Base-by-base conservation (phyloP, 345 rosid genomes). In the Hibiscus syriacus region DNA sequence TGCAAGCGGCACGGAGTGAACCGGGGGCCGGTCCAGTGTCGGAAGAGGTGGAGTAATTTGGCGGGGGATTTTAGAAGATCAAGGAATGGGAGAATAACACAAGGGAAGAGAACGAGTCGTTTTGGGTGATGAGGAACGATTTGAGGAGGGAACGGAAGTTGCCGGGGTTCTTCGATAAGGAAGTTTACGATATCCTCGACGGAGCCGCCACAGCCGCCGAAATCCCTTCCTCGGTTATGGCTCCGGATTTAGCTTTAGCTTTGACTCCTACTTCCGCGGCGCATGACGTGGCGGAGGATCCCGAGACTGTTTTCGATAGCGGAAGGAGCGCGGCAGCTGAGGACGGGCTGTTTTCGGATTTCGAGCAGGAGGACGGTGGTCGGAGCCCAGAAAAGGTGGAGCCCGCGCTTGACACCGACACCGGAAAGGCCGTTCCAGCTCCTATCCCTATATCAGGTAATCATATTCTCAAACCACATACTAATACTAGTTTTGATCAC, bases 11-110 rank as follows among this genome's bases (percentile, higher is more conserved):
- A 94, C 76, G 98, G 98, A 0, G 99, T 92, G 67, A 87, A 91
- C 81, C 83, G 99, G 10, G 99, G 96, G 0, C 99, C 99, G 20
- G 90, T 94, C 20, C 99, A 94, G 93, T 94, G 99, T 77, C 95
- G 98, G 50, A 94, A 94, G 73, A 78, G 98, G 70, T 94, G 98
- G 98, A 94, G 98, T 73, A 94, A 94, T 72, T 81, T 94, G 38
- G 85, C 99, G n/a, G 99, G 99, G 22, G 99, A 94, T 69, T 89
- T 76, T 53, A 92, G 88, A 94, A 94, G 85, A 92, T 94, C 5
- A 94, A 85, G 66, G 97, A 94, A 73, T 94, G 99, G 99, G 99
- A 94, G 71, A 64, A 82, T 45, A 82, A 72, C 72, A 72, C 73
- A 20, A 80, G 76, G 75, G 95, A 89, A 2, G 97, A 83, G 41